Base-by-base conservation (phyloP, 2,329 filamentous ascomycete species). In the Dryadomyces quercivorus region DNA sequence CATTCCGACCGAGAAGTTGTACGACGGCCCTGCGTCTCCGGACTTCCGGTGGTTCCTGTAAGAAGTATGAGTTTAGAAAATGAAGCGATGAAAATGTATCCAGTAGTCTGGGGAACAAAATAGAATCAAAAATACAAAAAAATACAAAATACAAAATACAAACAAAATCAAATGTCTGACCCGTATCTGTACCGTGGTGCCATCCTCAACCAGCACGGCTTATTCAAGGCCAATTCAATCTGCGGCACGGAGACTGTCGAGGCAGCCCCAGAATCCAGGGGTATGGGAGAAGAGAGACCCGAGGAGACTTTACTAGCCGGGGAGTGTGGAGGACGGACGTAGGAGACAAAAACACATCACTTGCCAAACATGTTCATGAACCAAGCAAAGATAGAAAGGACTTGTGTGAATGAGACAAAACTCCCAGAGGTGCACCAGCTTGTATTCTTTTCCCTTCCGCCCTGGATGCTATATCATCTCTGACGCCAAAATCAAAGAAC, bases 101-200 rank as follows among this genome's bases (percentile, higher is more conserved):
- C 3, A 9, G 9, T n/a, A n/a, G n/a, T n/a, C n/a, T n/a, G n/a
- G n/a, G n/a, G n/a, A n/a, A n/a, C n/a, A 26, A 12, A 47, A 20
- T 13, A 9, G 9, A 6, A 40, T 2, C 26, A 16, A 21, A n/a
- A 21, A n/a, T n/a, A n/a, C 20, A 31, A 13, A 18, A 18, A 43
- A 21, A 21, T 20, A 22, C 3, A 55, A 9, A 5, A 22, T 18
- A 21, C 21, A 8, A 46, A 5, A 9, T n/a, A n/a, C n/a, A 26
- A 20, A 10, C 20, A 46, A 46, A 26, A 22, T 42, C 31, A 51
- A 31, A 72, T 82, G 76, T 82, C 62, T 72, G 77, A 73, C 78
- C 77, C 76, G 79, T 82, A 82, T 82, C 79, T 82, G 79, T 82
- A 78, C 79, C 72, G 72, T 77, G 71, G 70, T 71, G 72, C 69